A percentile compares a stretch with the other conserved stretches of the same genome.
phyloP scores from a whole-genome alignment of 371 early-diverging fungal genomes.

The Lichtheimia ornata region DNA sequence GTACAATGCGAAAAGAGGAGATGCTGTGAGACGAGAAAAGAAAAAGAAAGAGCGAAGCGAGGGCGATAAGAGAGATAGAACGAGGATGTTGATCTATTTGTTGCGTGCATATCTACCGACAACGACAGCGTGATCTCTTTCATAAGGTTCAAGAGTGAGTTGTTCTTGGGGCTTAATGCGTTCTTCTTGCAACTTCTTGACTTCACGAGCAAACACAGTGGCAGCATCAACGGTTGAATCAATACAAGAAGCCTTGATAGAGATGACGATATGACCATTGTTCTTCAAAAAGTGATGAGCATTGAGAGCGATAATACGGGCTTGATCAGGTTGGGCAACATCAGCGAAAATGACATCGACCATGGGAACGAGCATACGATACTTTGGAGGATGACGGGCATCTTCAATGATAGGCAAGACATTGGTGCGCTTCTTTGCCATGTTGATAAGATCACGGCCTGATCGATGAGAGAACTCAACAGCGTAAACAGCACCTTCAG shows the following conservation, averaged over 20 bases:
- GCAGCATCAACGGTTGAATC: constrained; percentile 99
- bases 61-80: not conserved
- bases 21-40: not conserved
- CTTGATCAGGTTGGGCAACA: constrained; percentile 99
- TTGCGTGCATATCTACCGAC: constrained; percentile 87
- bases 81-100: constrained; percentile 41
- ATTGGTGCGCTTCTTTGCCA: constrained; percentile 99
- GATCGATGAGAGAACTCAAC: constrained; percentile 99
- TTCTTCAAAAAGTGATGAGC: constrained; percentile 99
- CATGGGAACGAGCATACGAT: constrained; percentile 99
- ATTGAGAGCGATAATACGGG: constrained; percentile 99
- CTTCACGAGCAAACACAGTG: constrained; percentile 98
- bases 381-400: constrained; percentile 99
- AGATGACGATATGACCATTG: constrained; percentile 98
- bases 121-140: constrained; percentile 99
- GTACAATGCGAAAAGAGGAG: constrained; percentile 5
- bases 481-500: constrained; percentile 97
- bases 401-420: constrained; percentile 99
- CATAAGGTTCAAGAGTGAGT: constrained; percentile 99
- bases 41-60: not conserved
- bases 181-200: constrained; percentile 98
- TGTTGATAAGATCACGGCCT: constrained; percentile 99
- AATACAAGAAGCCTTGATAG: constrained; percentile 99
- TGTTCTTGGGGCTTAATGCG: constrained; percentile 99
- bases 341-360: constrained; percentile 99